phyloP scores from a whole-genome alignment of 2,329 filamentous ascomycete species.

The Pseudogymnoascus sp. region DNA sequence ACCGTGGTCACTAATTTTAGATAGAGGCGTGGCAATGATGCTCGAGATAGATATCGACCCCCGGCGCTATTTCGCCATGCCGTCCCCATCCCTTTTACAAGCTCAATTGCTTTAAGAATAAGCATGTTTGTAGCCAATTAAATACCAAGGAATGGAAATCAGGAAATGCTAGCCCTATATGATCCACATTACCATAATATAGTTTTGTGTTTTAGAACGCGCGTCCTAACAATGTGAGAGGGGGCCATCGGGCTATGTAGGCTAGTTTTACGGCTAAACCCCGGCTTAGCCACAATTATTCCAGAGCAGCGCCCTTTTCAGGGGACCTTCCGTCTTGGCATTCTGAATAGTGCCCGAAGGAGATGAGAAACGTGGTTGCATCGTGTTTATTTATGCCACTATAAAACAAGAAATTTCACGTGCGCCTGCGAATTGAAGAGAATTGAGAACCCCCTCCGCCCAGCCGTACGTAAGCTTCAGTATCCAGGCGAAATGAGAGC shows the following conservation, averaged over 20 bases:
- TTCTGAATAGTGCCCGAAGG: too few species aligned
- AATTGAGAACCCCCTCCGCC: not conserved
- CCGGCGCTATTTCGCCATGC: not conserved
- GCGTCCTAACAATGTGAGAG: not conserved
- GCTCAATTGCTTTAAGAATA: not conserved
- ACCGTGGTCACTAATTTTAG: not conserved
- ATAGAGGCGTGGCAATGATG: not conserved
- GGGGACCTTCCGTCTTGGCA: not conserved
- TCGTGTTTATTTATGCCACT: not conserved
- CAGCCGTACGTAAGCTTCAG: not conserved
- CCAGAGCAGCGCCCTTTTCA: not conserved
- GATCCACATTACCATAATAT: not conserved
- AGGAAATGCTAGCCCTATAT: not conserved
- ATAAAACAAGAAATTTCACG: not conserved
- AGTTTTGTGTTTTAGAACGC: not conserved
- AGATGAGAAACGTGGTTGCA: not conserved
- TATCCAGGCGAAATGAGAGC: too few species aligned
- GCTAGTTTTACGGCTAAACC: not conserved
- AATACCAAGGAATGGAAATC: not conserved
- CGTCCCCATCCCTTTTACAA: not conserved
- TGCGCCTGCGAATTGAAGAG: too few species aligned
- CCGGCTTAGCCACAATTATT: not conserved
- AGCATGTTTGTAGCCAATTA: not conserved
- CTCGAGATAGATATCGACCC: slow-evolving; percentile 14
- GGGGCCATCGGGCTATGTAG: not conserved